A percentile compares a stretch with the other conserved stretches of the same genome.
Conservation (phyloP, 1,284 basidiomycete genomes). For the Apiotrichum akiyoshidainum region DNA sequence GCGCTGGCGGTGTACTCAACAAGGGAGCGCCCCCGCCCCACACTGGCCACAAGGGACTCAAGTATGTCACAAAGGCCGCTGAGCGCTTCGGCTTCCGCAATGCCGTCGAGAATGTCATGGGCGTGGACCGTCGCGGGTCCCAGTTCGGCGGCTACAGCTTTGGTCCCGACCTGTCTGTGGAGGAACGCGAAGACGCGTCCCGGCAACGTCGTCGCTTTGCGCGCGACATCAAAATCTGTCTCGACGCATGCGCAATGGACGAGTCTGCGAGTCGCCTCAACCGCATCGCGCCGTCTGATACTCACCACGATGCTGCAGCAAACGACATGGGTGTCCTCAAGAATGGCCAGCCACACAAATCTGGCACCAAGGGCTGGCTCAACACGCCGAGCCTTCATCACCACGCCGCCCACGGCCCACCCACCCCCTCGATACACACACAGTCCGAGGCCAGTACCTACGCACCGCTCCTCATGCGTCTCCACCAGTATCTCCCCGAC, state of each 20-base stretch:
- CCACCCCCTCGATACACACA: neutral
- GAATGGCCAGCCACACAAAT: neutral
- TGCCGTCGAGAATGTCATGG: slow-evolving; percentile 40
- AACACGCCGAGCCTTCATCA: neutral
- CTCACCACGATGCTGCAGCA: neutral
- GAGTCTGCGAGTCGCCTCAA: slow-evolving; percentile 33
- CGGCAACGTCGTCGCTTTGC: slow-evolving; percentile 42
- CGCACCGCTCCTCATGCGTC: slow-evolving; percentile 41
- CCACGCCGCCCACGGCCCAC: slow-evolving; percentile 6
- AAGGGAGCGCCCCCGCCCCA: neutral
- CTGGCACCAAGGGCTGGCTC: slow-evolving; percentile 5
- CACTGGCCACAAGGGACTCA: slow-evolving; percentile 5
- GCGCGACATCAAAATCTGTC: slow-evolving; percentile 38
- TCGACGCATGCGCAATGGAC: slow-evolving; percentile 40
- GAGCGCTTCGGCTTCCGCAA: slow-evolving; percentile 41
- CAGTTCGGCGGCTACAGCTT: slow-evolving; percentile 20
- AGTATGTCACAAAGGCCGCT: slow-evolving; percentile 40
- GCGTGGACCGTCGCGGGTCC: slow-evolving; percentile 30
- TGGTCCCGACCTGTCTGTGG: slow-evolving; percentile 24
- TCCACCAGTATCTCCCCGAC: slow-evolving; percentile 40
- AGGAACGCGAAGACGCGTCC: slow-evolving; percentile 40
- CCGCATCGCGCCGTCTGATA: slow-evolving; percentile 10
- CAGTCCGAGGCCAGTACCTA: neutral
- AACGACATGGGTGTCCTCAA: slow-evolving; percentile 1
- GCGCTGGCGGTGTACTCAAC: neutral